Percentiles rank a stretch among this genome's conserved stretches.
Conservation (phyloP, 371 early-diverging fungal genomes). For the Fennellomyces sp. region DNA sequence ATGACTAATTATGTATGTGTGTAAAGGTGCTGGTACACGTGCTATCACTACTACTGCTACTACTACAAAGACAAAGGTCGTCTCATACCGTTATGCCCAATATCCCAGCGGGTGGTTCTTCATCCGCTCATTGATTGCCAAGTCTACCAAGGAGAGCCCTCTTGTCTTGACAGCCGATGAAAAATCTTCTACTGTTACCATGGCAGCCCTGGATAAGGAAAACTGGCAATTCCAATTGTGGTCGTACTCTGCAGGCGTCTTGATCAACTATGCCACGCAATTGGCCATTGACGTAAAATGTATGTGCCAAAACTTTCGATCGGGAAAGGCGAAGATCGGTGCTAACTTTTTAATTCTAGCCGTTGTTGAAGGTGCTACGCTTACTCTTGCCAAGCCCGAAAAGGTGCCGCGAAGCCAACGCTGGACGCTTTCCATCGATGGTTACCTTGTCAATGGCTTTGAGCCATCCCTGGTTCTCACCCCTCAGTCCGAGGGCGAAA, state of each 20-base stretch:
- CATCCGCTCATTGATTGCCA: conserved; percentile 26
- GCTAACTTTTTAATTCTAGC: too few relatives aligned
- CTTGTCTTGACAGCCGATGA: conserved; percentile 38
- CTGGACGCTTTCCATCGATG: conserved; percentile 34
- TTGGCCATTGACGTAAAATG: conserved; percentile 41
- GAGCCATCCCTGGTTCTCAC: conserved; percentile 21
- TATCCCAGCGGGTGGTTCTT: conserved; percentile 52
- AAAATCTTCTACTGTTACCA: conserved; percentile 17
- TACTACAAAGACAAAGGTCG: conserved; percentile 24
- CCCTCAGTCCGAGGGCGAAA: conserved; percentile 7
- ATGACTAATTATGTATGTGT: background rate
- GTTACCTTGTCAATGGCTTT: conserved; percentile 21
- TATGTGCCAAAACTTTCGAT: too few relatives aligned
- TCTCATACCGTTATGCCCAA: conserved; percentile 40
- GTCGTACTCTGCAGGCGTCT: conserved; percentile 49
- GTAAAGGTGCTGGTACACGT: background rate
- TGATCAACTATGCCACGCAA: conserved; percentile 55
- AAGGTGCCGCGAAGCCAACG: conserved; percentile 19
- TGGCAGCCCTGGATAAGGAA: conserved; percentile 27
- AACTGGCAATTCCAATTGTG: conserved; percentile 54
- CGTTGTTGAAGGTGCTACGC: conserved; percentile 20
- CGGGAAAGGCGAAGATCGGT: too few relatives aligned
- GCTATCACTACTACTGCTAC: conserved; percentile 20
- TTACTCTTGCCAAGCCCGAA: conserved; percentile 23
- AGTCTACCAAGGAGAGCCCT: conserved; percentile 41